Evolutionary conservation across 1,284 basidiomycete genomes (phyloP), one percentile per base, ranked within the genome.

Genomic region (Termitomyces sp.): DNA sequence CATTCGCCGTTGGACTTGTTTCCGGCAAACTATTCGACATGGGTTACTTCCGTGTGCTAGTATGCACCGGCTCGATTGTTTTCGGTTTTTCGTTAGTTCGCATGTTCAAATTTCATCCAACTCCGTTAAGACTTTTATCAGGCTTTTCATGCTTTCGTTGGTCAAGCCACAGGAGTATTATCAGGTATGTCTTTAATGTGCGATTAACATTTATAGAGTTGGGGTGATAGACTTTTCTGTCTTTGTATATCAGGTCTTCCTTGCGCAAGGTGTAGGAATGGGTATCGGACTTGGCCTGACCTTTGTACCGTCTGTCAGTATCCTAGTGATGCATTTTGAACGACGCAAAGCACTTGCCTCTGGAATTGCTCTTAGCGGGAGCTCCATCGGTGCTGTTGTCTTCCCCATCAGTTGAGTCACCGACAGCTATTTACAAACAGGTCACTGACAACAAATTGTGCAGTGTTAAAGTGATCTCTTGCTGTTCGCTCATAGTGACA

Each of bases 401-500:
- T 65, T 66, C 41, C 66, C 67, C 1, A 68, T 68, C 50, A 65
- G 65, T 62, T 51, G 48, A 57, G 59, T 63, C 19, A 24, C 52
- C 51, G 7, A 13, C 24, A 18, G 38, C 14, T n/a, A 11, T 37
- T 28, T 5, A 30, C 5, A 19, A 41, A 35, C n/a, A 6, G 21
- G 6, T 40, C 3, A 33, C 38, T 30, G 16, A 53, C n/a, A 13
- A 35, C 21, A n/a, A 10, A 16, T 18, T 13, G 7, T 40, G 37
- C 39, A 65, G 63, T 64, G 56, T 43, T 62, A 26, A 66, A 66
- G 64, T 64, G 33, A 49, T 18, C 21, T 31, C 24, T 19, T 5
- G 11, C 13, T 11, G 5, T 14, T 21, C 14, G 16, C 2, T 35
- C 16, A 6, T 26, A 46, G 42, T n/a, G 4, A 19, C 16, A 18